Base-by-base conservation (phyloP, 2,329 filamentous ascomycete species). In the Penicillium olsonii region DNA sequence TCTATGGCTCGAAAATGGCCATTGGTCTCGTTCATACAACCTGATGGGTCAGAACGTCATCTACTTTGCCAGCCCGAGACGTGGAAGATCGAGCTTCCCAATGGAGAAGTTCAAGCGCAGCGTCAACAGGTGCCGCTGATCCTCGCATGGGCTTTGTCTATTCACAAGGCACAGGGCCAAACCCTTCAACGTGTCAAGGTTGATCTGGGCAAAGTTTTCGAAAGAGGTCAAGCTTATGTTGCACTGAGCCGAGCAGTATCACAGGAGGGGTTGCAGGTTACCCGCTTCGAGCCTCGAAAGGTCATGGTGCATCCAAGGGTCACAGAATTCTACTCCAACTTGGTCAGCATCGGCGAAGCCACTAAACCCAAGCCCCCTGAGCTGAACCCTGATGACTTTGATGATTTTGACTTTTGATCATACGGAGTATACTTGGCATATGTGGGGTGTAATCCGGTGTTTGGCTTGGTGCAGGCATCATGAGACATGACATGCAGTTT, bases 21-120 rank as follows among this genome's bases (percentile, higher is more conserved):
- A 0, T 76, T 96, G 8, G 92, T 99, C 4, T 84, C 87, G 48
- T 99, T 99, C 67, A 80, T 84, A 31, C 81, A 90, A 22, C 82
- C 86, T 2, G 90, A 96, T 63, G 92, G 92, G 27, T 87, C 84
- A 0, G 81, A 83, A 37, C 81, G 90, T 48, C 82, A 85, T 51
- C 80, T 97, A 42, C 83, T 97, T 8, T 92, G 91, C 68, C 83
- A 89, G 54, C 87, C 87, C 10, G 94, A 97, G 68, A 83, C 88
- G 29, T 99, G 94, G 94, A 99, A 96, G 70, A 88, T 96, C 20
- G 95, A 99, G 67, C 80, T 95, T n/a, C 94, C 94, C 2, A 96
- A 88, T 48, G 94, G 94, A 39, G 92, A 97, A 68, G 80, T 97
- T 1, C 91, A 96, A 69, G 94, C 94, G 2, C 89, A 90, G 53